These are phyloP conservation scores for Saccharomycopsis selenospora DNA, from an alignment of 805 yeast species.

Conservation along the genomic window DNA sequence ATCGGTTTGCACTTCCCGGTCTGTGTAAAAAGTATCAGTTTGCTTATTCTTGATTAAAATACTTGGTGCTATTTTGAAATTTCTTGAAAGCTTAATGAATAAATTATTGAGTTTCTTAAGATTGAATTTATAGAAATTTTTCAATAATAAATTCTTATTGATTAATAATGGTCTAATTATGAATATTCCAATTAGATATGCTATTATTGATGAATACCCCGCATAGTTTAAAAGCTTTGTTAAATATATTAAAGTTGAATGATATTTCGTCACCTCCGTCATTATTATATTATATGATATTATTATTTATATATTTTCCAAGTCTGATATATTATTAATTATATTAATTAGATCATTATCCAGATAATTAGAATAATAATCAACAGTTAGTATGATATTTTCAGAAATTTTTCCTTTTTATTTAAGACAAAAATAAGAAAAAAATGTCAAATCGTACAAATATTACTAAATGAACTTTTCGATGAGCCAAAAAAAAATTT, in stretches of 20 bases:
- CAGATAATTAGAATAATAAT: too few relatives aligned
- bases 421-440: too few relatives aligned
- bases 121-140: slow-evolving; percentile 7
- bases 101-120: slow-evolving; percentile 6
- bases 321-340: too few relatives aligned
- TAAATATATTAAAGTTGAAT: slow-evolving; percentile 16
- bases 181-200: slow-evolving; percentile 13
- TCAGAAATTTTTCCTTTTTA: too few relatives aligned
- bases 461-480: too few relatives aligned
- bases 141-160: slow-evolving; percentile 11
- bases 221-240: slow-evolving; percentile 15
- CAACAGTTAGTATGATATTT: too few relatives aligned
- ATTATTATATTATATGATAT: too few relatives aligned
- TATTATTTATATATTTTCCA: too few relatives aligned
- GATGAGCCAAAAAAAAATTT: too few relatives aligned
- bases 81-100: slow-evolving; percentile 2
- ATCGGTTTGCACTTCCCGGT: slow-evolving; percentile 16
- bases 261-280: slow-evolving; percentile 3
- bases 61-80: slow-evolving; percentile 13
- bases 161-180: slow-evolving; percentile 16
- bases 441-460: too few relatives aligned
- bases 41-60: slow-evolving; percentile 3
- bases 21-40: slow-evolving; percentile 7
- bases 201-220: slow-evolving; percentile 14
- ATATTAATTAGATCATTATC: too few relatives aligned